Base-by-base conservation (phyloP, 495 filamentous ascomycete genomes). In the Venustampulla echinocandica region DNA sequence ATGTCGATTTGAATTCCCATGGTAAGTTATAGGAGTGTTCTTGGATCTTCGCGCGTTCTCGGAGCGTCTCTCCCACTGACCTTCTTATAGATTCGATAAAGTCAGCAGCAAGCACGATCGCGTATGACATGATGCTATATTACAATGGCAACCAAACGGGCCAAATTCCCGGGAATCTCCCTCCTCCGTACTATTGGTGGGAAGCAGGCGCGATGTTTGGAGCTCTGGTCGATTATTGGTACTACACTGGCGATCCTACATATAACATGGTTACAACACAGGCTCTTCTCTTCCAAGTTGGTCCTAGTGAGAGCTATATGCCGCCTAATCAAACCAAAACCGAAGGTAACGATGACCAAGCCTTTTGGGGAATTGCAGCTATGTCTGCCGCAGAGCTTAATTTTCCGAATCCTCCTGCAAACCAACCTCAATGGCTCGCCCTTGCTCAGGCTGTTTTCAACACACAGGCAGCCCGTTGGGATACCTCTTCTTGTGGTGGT, bases 371-470 rank as follows among this genome's bases (percentile, higher is more conserved):
- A 14, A 68, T 85, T 55, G 70, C 81, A 9, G 81, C 76, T 34
- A 78, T 85, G 75, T 73, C 78, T 13, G 81, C 80, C 4, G 77
- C 77, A 25, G 81, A 85, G 61, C 59, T 75, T 45, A 73, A 74
- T 32, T 82, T 77, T 50, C 75, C 71, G 6, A 67, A 84, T 49
- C 81, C 77, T 13, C 70, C 73, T 7, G 20, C 44, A 9, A 59
- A 59, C 35, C 52, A 79, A 49, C 82, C 84, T 3, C 74, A 79
- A 49, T 92, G 86, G 84, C 68, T 92, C 7, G 81, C 81, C 3
- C 72, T 92, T 46, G 85, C 82, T n/a, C 83, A 90, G 58, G 84
- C 79, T 2, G 81, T 85, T 0, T 87, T 85, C 66, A 85, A 87
- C 60, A 75, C 76, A 42, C 81, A 81, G 47, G 74, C 70, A 1